These are phyloP conservation scores for Dothideomycetes sp. DNA, from an alignment of 2,329 filamentous ascomycete species.

Conservation along the genomic window DNA sequence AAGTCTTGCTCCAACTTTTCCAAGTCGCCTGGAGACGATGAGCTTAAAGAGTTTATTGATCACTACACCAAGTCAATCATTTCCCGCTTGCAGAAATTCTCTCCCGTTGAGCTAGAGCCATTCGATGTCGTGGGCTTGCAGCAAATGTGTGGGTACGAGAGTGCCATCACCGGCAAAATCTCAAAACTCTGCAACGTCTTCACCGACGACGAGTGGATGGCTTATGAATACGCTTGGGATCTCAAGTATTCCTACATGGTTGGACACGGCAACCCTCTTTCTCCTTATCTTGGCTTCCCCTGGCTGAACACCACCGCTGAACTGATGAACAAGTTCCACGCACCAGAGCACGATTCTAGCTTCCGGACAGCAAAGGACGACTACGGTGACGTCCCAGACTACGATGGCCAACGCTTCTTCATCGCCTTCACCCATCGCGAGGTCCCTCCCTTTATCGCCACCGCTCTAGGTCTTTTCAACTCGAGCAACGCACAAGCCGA, in stretches of 20 bases:
- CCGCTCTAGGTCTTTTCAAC: slow-evolving; percentile 12
- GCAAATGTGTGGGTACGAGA: slow-evolving; percentile 12
- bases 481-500: slow-evolving; percentile 7
- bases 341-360: not conserved
- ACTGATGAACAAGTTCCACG: slow-evolving; percentile 5
- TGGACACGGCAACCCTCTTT: slow-evolving; percentile 10
- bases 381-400: slow-evolving; percentile 2
- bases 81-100: slow-evolving; percentile 12
- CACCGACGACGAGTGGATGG: slow-evolving; percentile 13
- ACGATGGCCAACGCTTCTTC: slow-evolving; percentile 11
- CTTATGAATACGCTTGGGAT: slow-evolving; percentile 13
- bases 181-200: slow-evolving; percentile 10
- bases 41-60: slow-evolving; percentile 20
- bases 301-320: slow-evolving; percentile 9
- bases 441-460: slow-evolving; percentile 12
- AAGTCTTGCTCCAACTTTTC: slow-evolving; percentile 23
- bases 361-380: not conserved
- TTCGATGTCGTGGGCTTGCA: slow-evolving; percentile 12
- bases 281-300: slow-evolving; percentile 12
- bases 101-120: slow-evolving; percentile 8
- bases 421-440: slow-evolving; percentile 13
- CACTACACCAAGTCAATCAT: slow-evolving; percentile 18
- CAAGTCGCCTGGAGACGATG: slow-evolving; percentile 20
- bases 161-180: slow-evolving; percentile 10
- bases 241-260: slow-evolving; percentile 12